phyloP scores from a whole-genome alignment of 345 rosid genomes.

The Physaria fendleri region DNA sequence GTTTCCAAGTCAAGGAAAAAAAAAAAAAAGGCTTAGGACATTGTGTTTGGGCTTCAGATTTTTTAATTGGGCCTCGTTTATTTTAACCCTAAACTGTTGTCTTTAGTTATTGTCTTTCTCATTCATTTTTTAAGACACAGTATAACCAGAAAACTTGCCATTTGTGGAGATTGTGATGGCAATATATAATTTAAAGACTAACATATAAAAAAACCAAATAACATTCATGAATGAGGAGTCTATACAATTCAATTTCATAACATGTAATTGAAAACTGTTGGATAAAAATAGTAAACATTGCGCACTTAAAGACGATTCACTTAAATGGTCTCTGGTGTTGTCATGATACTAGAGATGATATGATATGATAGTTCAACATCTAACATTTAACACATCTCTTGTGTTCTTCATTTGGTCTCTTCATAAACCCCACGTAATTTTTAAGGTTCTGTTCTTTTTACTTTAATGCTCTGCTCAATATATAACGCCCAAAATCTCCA shows the following conservation, averaged over 20 bases:
- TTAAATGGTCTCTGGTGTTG: slow-evolving; percentile 8
- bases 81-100: no score
- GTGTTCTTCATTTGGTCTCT: slow-evolving; percentile 11
- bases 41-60: no score
- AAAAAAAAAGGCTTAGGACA: no score
- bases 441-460: slow-evolving; percentile 15
- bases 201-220: background rate
- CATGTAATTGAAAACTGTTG: no score
- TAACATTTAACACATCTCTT: slow-evolving; percentile 13
- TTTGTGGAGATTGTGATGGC: background rate
- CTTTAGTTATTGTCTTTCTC: no score
- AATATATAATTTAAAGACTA: background rate
- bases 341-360: background rate
- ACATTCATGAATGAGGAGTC: background rate
- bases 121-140: no score
- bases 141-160: no score
- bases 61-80: no score
- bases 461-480: slow-evolving; percentile 27
- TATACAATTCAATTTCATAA: no score
- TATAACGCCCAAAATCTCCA: slow-evolving; percentile 16
- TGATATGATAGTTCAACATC: slow-evolving; percentile 9
- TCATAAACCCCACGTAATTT: slow-evolving; percentile 13
- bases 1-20: no score
- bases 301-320: background rate
- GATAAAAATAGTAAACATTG: background rate